Base-by-base conservation (phyloP, 1,284 basidiomycete genomes). In the Papiliotrema fonsecae region DNA sequence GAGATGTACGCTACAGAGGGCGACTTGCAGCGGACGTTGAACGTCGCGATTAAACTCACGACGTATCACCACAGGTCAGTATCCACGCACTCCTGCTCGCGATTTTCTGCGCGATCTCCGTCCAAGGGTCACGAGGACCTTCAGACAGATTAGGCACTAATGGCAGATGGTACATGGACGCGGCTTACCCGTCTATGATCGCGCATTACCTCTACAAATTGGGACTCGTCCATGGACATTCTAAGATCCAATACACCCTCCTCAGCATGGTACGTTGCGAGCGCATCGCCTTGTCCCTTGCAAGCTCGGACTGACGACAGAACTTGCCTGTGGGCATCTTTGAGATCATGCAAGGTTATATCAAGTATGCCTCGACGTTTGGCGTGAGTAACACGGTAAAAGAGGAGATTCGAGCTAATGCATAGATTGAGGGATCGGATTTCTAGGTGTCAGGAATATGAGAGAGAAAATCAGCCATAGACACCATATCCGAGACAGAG, bases 1-100 rank as follows among this genome's bases (percentile, higher is more conserved):
- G 92, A 97, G 73, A 88, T 86, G 77, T 98, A 97, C 64, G 85
- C 90, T 4, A 90, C 91, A 11, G 91, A 96, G 61, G 86, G 88
- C 1, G 94, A 97, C 67, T 84, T 98, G 42, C 87, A 87, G 65
- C 78, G 91, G 34, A 85, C 84, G 40, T 80, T 98, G 54, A 92
- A 94, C 74, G 88, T 88, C 1, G 93, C 89, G 1, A 88, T 97
- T 55, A 81, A 91, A 37, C 82, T 97, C 45, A 89, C 90, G 25
- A 90, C 91, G 19, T 97, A 97, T 76, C 87, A 94, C 69, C 79
- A 82, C 58, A 67, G 81, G 73, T 77, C 49, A 49, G 75, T 48
- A 4, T 21, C 7, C 21, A 19, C 10, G 39, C 43, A 47, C 38
- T 50, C 21, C 37, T 35, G 42, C 22, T 26, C 11, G 48, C 40